These are phyloP conservation scores for Dactylellina leptospora DNA, from an alignment of 2,329 filamentous ascomycete genomes.

Conservation along the genomic window DNA sequence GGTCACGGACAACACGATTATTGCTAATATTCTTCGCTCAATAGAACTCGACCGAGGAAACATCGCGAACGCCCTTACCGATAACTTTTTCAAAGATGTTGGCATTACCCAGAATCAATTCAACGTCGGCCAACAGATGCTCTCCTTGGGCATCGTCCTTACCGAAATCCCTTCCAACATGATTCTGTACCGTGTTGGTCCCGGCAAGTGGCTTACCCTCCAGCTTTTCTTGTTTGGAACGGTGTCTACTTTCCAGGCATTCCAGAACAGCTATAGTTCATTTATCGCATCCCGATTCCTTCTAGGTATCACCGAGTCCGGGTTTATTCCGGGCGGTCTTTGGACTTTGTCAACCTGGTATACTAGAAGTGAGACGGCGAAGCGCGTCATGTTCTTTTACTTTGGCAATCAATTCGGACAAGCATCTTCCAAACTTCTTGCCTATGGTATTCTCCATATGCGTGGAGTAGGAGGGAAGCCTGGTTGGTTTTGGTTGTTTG, in stretches of 20 bases:
- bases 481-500: conserved; percentile 70
- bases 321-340: conserved; percentile 67
- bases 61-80: conserved; percentile 66
- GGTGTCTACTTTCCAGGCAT: conserved; percentile 68
- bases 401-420: conserved; percentile 67
- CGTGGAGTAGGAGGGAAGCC: conserved; percentile 63
- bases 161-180: conserved; percentile 66
- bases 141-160: conserved; percentile 65
- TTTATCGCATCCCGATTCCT: conserved; percentile 66
- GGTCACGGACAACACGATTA: background rate
- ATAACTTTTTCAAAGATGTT: conserved; percentile 65
- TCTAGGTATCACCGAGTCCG: conserved; percentile 66
- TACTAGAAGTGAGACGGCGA: conserved; percentile 65
- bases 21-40: conserved; percentile 53
- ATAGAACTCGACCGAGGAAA: conserved; percentile 61
- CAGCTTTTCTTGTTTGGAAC: conserved; percentile 67
- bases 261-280: conserved; percentile 63
- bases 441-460: conserved; percentile 65
- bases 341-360: conserved; percentile 68
- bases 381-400: conserved; percentile 67
- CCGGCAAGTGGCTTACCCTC: conserved; percentile 66
- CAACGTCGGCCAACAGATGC: conserved; percentile 67
- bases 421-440: conserved; percentile 62
- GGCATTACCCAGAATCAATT: conserved; percentile 65
- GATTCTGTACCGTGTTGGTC: conserved; percentile 66